phyloP scores from a whole-genome alignment of 2,329 filamentous ascomycete species.

The Penicillium sp. region DNA sequence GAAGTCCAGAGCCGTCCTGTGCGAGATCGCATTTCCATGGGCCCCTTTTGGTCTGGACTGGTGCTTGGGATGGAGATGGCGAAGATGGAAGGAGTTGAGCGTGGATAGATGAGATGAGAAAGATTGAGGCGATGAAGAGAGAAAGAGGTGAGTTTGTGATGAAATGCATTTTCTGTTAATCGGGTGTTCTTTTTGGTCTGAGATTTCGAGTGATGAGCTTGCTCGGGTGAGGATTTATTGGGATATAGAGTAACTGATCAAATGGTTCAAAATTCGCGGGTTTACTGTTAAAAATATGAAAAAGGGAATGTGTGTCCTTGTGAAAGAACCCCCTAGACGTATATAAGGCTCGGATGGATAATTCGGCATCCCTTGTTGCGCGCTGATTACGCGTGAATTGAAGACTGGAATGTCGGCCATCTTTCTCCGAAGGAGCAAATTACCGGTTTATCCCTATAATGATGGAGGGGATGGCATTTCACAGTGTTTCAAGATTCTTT shows the following conservation, averaged over 20 bases:
- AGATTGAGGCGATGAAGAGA: background rate
- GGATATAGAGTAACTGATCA: background rate
- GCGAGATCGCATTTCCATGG: slow-evolving; percentile 15
- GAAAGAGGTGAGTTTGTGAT: background rate
- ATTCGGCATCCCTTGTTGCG: slow-evolving; percentile 7
- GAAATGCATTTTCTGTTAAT: slow-evolving; percentile 8
- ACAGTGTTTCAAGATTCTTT: background rate
- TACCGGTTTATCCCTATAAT: background rate
- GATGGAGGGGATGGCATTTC: background rate
- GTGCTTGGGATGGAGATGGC: slow-evolving; percentile 1
- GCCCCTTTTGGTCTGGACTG: slow-evolving; percentile 6
- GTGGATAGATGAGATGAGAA: slow-evolving; percentile 13
- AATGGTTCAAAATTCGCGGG: background rate
- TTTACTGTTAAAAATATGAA: background rate
- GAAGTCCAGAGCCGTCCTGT: slow-evolving; percentile 12
- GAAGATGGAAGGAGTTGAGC: slow-evolving; percentile 15
- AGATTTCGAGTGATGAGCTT: background rate
- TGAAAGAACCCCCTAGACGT: background rate
- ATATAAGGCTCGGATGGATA: background rate
- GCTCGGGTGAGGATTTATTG: background rate
- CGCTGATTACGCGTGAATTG: slow-evolving; percentile 4
- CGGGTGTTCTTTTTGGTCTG: background rate
- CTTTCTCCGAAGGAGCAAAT: background rate
- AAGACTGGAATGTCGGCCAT: slow-evolving; percentile 6
- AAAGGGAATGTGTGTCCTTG: background rate